Evolutionary conservation across 768 basidiomycete genomes (phyloP), one percentile per base, ranked within the genome.

Genomic region (Mycena kentingensis): DNA sequence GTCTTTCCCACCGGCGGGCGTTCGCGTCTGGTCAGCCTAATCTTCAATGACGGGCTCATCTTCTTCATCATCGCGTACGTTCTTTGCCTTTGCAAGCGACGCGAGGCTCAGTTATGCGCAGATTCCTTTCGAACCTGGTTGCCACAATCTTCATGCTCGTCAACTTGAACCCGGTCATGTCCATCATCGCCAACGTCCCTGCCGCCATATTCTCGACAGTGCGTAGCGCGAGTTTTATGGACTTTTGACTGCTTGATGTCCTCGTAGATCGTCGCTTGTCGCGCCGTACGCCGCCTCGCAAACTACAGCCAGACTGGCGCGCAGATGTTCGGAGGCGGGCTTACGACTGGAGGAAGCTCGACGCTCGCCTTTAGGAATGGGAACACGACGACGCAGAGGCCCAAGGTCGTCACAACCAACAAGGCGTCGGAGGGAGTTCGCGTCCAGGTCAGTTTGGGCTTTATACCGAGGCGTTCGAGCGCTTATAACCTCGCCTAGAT

Each of bases 11-110:
- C 63, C 18, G 64, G 73, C 18, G 73, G 67, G 38, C 79, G 80
- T 29, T 81, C 82, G n/a, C 78, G 75, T 31, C 79, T 89, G n/a
- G 79, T 85, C 41, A 76, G 69, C 41, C 77, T 88, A 46, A 81
- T 89, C 53, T 88, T 89, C 66, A 73, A 73, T n/a, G 87, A 88
- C 61, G 87, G 87, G 22, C 63, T 88, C 42, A 83, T 87, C 42
- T 88, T 83, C 70, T 88, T 88, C 63, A 64, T 79, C 60, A 81
- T 88, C 49, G 86, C 86, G 83, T 87, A 65, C 69, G 85, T 24
- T 22, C 19, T n/a, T 27, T 36, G 29, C 47, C 29, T 31, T 49
- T 26, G 13, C 46, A 31, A 45, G 31, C 41, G 13, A 48, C 36
- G 51, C 22, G 42, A 57, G 47, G 38, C 46, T 54, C 34, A 65